These are phyloP conservation scores for Fraxinus baroniana DNA, from an alignment of 305 asterid species.

Conservation along the genomic window DNA sequence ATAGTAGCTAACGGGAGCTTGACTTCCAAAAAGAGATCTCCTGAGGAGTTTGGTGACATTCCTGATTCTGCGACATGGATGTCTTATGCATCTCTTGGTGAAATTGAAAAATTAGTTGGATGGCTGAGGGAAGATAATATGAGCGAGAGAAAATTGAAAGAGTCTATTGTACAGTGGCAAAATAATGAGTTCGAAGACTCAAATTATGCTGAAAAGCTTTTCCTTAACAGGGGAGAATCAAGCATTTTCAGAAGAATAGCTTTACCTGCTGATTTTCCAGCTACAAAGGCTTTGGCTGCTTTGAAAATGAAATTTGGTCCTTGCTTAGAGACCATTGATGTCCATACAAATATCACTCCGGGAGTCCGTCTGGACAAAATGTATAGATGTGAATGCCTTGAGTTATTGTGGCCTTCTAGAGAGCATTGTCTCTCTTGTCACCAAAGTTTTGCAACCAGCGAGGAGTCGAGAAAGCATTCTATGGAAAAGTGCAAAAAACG, in stretches of 20 bases:
- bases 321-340: slow-evolving; percentile 33
- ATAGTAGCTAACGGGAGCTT: slow-evolving; percentile 57
- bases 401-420: slow-evolving; percentile 65
- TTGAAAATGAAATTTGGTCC: slow-evolving; percentile 55
- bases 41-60: slow-evolving; percentile 42
- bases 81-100: slow-evolving; percentile 60
- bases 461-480: slow-evolving; percentile 52
- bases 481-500: slow-evolving; percentile 48
- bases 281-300: slow-evolving; percentile 57
- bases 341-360: slow-evolving; percentile 32
- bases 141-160: slow-evolving; percentile 76
- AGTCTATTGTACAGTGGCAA: slow-evolving; percentile 61
- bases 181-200: slow-evolving; percentile 44
- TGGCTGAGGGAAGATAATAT: slow-evolving; percentile 76
- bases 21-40: slow-evolving; percentile 37
- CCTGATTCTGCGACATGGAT: slow-evolving; percentile 67
- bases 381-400: slow-evolving; percentile 77
- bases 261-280: slow-evolving; percentile 19
- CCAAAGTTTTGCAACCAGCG: slow-evolving; percentile 51
- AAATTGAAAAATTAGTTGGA: slow-evolving; percentile 58
- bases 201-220: slow-evolving; percentile 37
- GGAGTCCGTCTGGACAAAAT: slow-evolving; percentile 37
- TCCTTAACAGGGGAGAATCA: slow-evolving; percentile 34
- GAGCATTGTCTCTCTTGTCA: slow-evolving; percentile 78
- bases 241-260: slow-evolving; percentile 24